These are phyloP conservation scores for Xylariaceae sp. DNA, from an alignment of 2,329 filamentous ascomycete species.

Conservation along the genomic window DNA sequence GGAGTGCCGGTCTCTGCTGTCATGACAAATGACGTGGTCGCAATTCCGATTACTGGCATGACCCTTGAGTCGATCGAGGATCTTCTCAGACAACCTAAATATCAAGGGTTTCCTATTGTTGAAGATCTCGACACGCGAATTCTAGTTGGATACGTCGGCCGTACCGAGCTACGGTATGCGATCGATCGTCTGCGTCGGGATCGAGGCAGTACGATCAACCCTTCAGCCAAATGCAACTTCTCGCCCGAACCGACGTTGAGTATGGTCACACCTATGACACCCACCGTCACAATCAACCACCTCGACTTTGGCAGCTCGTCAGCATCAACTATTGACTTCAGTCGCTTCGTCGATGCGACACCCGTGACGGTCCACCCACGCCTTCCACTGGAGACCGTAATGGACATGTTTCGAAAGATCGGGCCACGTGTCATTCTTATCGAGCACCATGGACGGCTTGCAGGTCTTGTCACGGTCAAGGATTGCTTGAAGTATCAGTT, in stretches of 20 bases:
- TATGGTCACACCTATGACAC: constrained; percentile 33
- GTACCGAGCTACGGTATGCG: constrained; percentile 87
- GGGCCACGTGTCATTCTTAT: constrained; percentile 89
- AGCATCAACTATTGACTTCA: constrained; percentile 68
- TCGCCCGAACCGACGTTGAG: constrained; percentile 38
- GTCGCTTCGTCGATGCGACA: constrained; percentile 81
- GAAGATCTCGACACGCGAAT: constrained; percentile 67
- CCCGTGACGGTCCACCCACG: constrained; percentile 89
- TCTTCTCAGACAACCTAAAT: constrained; percentile 72
- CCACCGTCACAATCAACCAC: constrained; percentile 54
- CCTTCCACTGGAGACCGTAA: constrained; percentile 89
- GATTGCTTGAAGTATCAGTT: constrained; percentile 97
- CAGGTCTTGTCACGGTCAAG: constrained; percentile 89
- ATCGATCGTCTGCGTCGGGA: constrained; percentile 74
- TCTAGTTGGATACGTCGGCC: constrained; percentile 86
- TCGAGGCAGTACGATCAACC: constrained; percentile 51
- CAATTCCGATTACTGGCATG: constrained; percentile 70
- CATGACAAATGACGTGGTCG: constrained; percentile 75
- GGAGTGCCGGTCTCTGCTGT: constrained; percentile 87
- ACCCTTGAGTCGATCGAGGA: constrained; percentile 72
- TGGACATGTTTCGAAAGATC: constrained; percentile 98
- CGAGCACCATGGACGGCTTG: constrained; percentile 79
- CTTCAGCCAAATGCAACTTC: constrained; percentile 72
- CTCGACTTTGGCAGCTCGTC: constrained; percentile 43
- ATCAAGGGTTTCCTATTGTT: constrained; percentile 90